phyloP scores from a whole-genome alignment of 495 filamentous ascomycete genomes.

The Penicillium verhagenii region DNA sequence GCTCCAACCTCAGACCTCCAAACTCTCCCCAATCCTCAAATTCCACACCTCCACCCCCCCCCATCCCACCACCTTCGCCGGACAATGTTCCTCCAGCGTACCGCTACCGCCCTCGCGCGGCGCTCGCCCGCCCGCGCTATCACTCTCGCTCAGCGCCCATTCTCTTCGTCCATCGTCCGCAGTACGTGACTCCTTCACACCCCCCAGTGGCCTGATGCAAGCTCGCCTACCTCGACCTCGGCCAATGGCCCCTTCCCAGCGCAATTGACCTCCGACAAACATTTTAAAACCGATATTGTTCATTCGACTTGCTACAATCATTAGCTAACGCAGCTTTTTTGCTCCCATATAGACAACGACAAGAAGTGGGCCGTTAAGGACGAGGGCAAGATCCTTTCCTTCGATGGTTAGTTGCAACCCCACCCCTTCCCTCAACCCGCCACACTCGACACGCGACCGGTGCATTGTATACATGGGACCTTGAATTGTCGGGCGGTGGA shows the following conservation, averaged over 20 bases:
- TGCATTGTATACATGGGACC: neutral
- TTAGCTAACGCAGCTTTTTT: slow-evolving; percentile 30
- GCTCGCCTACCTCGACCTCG: slow-evolving; percentile 19
- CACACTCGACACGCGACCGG: slow-evolving; percentile 13
- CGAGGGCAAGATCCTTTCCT: slow-evolving; percentile 46
- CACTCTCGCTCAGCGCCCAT: slow-evolving; percentile 42
- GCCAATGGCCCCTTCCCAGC: slow-evolving; percentile 11
- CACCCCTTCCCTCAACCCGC: slow-evolving; percentile 5
- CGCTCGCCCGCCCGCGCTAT: slow-evolving; percentile 63
- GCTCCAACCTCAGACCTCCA: slow-evolving; percentile 41
- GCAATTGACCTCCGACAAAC: slow-evolving; percentile 20
- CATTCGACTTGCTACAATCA: neutral
- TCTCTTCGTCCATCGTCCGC: slow-evolving; percentile 49
- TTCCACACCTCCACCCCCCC: slow-evolving; percentile 21
- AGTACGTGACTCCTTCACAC: slow-evolving; percentile 39
- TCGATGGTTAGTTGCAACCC: slow-evolving; percentile 37
- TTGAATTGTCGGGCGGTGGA: neutral
- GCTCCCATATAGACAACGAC: slow-evolving; percentile 32
- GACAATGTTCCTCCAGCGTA: slow-evolving; percentile 82
- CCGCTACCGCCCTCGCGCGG: slow-evolving; percentile 68
- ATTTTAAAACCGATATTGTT: neutral
- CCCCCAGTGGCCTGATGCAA: slow-evolving; percentile 27
- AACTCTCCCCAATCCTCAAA: slow-evolving; percentile 34
- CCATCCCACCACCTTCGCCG: slow-evolving; percentile 25
- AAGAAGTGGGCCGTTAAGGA: slow-evolving; percentile 37